Percentiles rank a stretch among this genome's conserved stretches.
Evolutionary conservation across 1,139 yeast species (phyloP).

Genomic region (Pichia sp.): DNA sequence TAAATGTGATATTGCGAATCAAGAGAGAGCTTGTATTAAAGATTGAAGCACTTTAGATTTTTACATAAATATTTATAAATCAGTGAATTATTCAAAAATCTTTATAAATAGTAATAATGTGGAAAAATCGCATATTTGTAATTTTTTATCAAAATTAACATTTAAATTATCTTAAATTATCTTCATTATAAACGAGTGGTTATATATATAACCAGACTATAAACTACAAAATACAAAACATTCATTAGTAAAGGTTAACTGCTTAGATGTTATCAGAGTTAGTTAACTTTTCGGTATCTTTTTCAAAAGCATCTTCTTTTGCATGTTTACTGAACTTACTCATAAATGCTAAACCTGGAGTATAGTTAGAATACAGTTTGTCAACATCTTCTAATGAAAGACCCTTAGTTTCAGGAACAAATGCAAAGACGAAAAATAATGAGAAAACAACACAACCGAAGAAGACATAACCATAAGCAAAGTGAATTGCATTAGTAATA

Average conservation of each 20-base stretch:
- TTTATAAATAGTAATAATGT: no score
- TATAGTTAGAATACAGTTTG: constrained; percentile 43
- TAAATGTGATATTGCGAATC: no score
- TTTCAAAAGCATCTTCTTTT: not conserved
- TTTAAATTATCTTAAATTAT: not conserved
- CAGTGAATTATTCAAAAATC: no score
- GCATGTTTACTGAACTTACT: constrained; percentile 6
- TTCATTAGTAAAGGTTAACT: not conserved
- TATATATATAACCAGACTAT: not conserved
- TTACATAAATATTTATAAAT: no score
- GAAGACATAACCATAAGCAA: constrained; percentile 70
- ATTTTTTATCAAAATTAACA: no score
- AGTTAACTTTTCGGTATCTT: constrained; percentile 5
- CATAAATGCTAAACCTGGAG: constrained; percentile 29
- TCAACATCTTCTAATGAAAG: constrained; percentile 70
- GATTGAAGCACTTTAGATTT: no score
- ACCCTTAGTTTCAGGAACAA: constrained; percentile 70
- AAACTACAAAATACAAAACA: not conserved
- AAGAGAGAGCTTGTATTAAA: no score
- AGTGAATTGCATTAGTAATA: constrained; percentile 47
- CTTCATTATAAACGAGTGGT: not conserved
- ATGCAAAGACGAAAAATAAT: constrained; percentile 55
- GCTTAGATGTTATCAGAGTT: not conserved
- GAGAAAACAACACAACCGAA: constrained; percentile 61
- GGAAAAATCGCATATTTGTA: no score